A percentile compares a stretch with the other conserved stretches of the same genome.
Conservation (phyloP, 805 yeast species). For the Kurtzmaniella cleridarum region DNA sequence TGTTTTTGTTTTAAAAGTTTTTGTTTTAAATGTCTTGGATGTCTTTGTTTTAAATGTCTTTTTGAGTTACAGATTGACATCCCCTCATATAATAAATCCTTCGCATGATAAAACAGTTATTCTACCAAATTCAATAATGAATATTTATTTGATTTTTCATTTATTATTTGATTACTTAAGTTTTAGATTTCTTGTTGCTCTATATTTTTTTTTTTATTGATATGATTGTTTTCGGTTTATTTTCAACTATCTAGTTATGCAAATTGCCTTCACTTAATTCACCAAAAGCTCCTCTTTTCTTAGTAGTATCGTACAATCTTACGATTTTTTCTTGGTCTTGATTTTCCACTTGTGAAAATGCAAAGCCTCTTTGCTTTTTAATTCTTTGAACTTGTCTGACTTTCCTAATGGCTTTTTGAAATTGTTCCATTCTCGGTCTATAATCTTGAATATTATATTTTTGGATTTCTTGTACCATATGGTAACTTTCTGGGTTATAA, state of each 20-base stretch:
- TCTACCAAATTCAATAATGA: too few relatives aligned
- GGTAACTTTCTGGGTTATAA: conserved; percentile 88
- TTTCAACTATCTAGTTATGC: not conserved
- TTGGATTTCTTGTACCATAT: conserved; percentile 94
- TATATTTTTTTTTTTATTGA: not conserved
- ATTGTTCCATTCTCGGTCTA: conserved; percentile 93
- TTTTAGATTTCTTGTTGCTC: not conserved
- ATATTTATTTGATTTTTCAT: too few relatives aligned
- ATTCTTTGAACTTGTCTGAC: conserved; percentile 97
- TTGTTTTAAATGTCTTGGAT: too few relatives aligned
- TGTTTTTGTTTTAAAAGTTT: too few relatives aligned
- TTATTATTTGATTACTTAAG: too few relatives aligned
- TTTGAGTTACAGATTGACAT: too few relatives aligned
- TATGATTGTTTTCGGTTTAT: too few relatives aligned
- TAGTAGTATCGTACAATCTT: conserved; percentile 92
- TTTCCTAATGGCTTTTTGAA: conserved; percentile 93
- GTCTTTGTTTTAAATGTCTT: too few relatives aligned
- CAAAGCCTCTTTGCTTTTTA: conserved; percentile 98
- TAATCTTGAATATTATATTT: conserved; percentile 90
- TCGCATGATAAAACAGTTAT: too few relatives aligned
- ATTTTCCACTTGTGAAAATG: conserved; percentile 87
- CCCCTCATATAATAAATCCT: too few relatives aligned
- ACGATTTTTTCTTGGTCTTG: conserved; percentile 90
- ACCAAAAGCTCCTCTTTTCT: conserved; percentile 71
- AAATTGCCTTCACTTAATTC: conserved; percentile 27